phyloP scores from a whole-genome alignment of 805 yeast species.

The Candida methanosorbosa region DNA sequence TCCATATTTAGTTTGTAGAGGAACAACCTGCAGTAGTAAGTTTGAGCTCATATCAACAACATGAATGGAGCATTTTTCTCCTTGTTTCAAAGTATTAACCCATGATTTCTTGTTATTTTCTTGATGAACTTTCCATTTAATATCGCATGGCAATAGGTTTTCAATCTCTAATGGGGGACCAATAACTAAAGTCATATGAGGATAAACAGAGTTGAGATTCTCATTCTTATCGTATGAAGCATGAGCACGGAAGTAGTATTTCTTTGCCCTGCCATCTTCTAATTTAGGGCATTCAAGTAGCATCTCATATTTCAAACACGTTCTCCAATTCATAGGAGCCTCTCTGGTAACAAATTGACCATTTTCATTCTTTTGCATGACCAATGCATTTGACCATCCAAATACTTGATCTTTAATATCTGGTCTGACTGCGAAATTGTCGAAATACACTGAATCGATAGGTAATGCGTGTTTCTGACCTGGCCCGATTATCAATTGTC shows the following conservation, averaged over 20 bases:
- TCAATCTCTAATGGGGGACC: constrained; percentile 84
- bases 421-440: constrained; percentile 56
- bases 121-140: constrained; percentile 69
- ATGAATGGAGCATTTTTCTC: constrained; percentile 67
- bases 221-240: constrained; percentile 59
- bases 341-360: not conserved
- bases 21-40: constrained; percentile 60
- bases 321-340: constrained; percentile 49
- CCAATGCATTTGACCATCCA: constrained; percentile 56
- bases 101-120: constrained; percentile 62
- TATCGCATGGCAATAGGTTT: constrained; percentile 76
- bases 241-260: constrained; percentile 58
- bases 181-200: constrained; percentile 69
- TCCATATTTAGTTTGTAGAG: constrained; percentile 50
- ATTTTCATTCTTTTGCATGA: constrained; percentile 7
- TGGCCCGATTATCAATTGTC: constrained; percentile 39
- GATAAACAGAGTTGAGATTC: constrained; percentile 67
- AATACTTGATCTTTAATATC: constrained; percentile 38
- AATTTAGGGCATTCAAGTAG: constrained; percentile 53
- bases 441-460: constrained; percentile 53
- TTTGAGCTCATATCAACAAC: constrained; percentile 69
- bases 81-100: constrained; percentile 52
- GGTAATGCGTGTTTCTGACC: constrained; percentile 64
- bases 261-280: constrained; percentile 23
- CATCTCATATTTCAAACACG: constrained; percentile 37